phyloP scores from a whole-genome alignment of 1,139 yeast species.

The Pichia sp. region DNA sequence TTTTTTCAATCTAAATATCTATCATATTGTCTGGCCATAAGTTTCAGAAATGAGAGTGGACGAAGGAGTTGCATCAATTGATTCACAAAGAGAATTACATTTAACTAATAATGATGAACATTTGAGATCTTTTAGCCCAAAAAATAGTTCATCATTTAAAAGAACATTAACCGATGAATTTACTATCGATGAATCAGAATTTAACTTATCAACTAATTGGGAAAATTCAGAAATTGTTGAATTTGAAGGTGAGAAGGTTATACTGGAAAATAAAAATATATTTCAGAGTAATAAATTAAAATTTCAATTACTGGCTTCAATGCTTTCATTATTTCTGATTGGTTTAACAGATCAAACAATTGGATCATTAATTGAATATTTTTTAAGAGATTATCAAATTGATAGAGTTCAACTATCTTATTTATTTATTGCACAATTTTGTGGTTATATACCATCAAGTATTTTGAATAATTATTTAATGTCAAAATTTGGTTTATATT shows the following conservation, averaged over 20 bases:
- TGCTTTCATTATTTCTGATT: slow-evolving; percentile 36
- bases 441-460: slow-evolving; percentile 33
- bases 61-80: not conserved
- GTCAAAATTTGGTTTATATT: slow-evolving; percentile 26
- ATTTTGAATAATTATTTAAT: slow-evolving; percentile 27
- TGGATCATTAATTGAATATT: slow-evolving; percentile 48
- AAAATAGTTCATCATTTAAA: not conserved
- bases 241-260: slow-evolving; percentile 19
- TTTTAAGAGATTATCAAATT: slow-evolving; percentile 40
- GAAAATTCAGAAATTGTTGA: not conserved
- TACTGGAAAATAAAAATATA: slow-evolving; percentile 35
- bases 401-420: slow-evolving; percentile 34
- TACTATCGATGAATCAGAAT: not conserved
- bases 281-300: slow-evolving; percentile 30
- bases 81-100: slow-evolving; percentile 1
- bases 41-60: not conserved
- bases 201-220: not conserved
- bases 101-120: not conserved
- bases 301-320: slow-evolving; percentile 38
- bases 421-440: slow-evolving; percentile 31
- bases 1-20: not conserved
- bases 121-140: not conserved
- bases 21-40: not conserved
- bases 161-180: slow-evolving; percentile 4
- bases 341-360: slow-evolving; percentile 56